These are phyloP conservation scores for Usnea hakonensis DNA, from an alignment of 495 filamentous ascomycete genomes.

Conservation along the genomic window DNA sequence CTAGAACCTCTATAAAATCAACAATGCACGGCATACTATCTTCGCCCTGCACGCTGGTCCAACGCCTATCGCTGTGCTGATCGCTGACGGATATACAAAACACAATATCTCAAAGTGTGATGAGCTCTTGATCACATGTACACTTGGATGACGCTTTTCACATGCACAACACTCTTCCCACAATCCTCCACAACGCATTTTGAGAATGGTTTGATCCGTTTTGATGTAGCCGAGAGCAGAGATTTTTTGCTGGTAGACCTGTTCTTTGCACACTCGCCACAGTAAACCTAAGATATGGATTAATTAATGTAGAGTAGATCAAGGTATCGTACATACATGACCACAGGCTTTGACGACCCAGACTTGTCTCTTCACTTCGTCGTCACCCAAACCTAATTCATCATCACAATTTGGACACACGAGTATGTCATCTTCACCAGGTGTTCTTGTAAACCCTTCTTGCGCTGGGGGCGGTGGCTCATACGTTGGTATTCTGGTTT, in stretches of 20 bases:
- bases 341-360: constrained; percentile 69
- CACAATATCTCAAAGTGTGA: neutral
- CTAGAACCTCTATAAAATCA: neutral
- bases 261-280: constrained; percentile 55
- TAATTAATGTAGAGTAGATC: constrained; percentile 7
- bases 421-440: constrained; percentile 54
- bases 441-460: constrained; percentile 57
- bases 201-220: constrained; percentile 29
- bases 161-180: constrained; percentile 32
- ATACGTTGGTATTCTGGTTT: constrained; percentile 36
- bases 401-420: constrained; percentile 66
- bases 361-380: constrained; percentile 55
- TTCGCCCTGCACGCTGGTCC: neutral
- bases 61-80: constrained; percentile 14
- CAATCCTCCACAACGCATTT: constrained; percentile 48
- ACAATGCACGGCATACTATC: neutral
- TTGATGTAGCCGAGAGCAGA: constrained; percentile 8
- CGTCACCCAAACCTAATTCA: constrained; percentile 54
- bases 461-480: constrained; percentile 50
- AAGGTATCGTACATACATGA: constrained; percentile 50
- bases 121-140: constrained; percentile 34
- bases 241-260: constrained; percentile 38
- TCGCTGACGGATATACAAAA: neutral
- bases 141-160: constrained; percentile 40
- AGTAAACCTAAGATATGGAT: constrained; percentile 52